phyloP scores from a whole-genome alignment of 1,284 basidiomycete genomes.

The Cryptococcus sp. region DNA sequence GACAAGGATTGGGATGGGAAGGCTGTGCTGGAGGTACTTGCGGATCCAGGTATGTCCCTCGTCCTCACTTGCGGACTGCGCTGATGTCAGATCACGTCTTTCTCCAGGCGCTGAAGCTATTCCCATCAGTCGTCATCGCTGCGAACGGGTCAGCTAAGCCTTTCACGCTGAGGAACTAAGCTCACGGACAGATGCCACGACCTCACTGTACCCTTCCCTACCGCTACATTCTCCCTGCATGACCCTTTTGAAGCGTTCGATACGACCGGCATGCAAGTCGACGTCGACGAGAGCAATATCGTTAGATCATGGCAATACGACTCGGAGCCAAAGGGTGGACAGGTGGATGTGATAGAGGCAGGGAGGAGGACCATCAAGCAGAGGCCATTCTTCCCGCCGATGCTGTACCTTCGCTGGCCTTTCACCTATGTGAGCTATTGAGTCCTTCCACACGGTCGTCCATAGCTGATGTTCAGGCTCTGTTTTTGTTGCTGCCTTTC shows the following conservation, averaged over 20 bases:
- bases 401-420: conserved; percentile 25
- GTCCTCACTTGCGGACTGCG: no score
- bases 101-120: conserved; percentile 64
- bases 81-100: conserved; percentile 62
- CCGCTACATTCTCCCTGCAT: conserved; percentile 62
- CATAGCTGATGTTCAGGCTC: conserved; percentile 11
- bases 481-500: conserved; percentile 28
- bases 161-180: neutral
- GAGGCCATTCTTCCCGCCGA: conserved; percentile 26
- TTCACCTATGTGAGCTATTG: conserved; percentile 32
- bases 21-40: conserved; percentile 73
- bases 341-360: conserved; percentile 1
- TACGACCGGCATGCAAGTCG: conserved; percentile 58
- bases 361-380: neutral
- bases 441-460: neutral
- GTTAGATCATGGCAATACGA: conserved; percentile 13
- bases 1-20: conserved; percentile 65
- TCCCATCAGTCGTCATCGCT: conserved; percentile 69
- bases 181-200: conserved; percentile 55
- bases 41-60: conserved; percentile 62
- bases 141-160: conserved; percentile 62
- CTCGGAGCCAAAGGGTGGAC: conserved; percentile 17
- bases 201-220: conserved; percentile 73
- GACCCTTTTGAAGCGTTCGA: conserved; percentile 63
- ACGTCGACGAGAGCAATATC: conserved; percentile 33